These are phyloP conservation scores for Globisporangium camurandrum DNA, from an alignment of 352 stramenopile species.

Conservation along the genomic window DNA sequence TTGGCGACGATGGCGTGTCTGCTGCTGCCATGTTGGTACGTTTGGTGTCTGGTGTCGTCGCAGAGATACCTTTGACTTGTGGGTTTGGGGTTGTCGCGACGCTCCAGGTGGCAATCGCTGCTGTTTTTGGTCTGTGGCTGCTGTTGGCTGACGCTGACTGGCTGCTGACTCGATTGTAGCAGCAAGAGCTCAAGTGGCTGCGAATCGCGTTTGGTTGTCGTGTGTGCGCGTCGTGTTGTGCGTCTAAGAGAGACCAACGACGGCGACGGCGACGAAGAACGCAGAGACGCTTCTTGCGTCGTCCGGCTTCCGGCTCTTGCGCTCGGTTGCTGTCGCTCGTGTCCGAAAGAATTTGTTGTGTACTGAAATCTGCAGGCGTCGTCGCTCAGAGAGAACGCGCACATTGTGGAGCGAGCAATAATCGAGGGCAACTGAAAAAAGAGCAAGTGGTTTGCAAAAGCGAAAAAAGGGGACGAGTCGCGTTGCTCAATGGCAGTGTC, in stretches of 20 bases:
- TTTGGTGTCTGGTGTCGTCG: background rate
- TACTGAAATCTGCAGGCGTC: background rate
- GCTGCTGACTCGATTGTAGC: slow-evolving; percentile 6
- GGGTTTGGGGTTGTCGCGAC: background rate
- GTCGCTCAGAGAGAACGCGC: background rate
- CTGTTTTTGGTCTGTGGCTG: no score
- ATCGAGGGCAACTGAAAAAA: background rate
- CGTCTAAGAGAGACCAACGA: no score
- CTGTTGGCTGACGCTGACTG: no score
- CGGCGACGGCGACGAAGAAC: no score
- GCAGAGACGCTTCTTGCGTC: no score
- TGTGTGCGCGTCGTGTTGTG: background rate
- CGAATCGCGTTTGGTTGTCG: background rate
- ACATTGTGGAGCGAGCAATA: background rate
- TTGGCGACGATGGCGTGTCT: background rate
- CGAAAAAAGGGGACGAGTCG: no score
- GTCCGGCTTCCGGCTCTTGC: no score
- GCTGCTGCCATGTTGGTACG: background rate
- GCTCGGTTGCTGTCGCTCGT: background rate
- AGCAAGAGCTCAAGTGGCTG: background rate
- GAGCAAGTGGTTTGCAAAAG: background rate
- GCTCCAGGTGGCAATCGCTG: no score
- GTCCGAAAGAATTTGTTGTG: background rate
- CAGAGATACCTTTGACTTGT: background rate
- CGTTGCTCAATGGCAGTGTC: no score